A percentile compares a stretch with the other conserved stretches of the same genome.
These are phyloP conservation scores for Entomortierella lignicola DNA, from an alignment of 192 early-diverging fungal species.

Conservation along the genomic window DNA sequence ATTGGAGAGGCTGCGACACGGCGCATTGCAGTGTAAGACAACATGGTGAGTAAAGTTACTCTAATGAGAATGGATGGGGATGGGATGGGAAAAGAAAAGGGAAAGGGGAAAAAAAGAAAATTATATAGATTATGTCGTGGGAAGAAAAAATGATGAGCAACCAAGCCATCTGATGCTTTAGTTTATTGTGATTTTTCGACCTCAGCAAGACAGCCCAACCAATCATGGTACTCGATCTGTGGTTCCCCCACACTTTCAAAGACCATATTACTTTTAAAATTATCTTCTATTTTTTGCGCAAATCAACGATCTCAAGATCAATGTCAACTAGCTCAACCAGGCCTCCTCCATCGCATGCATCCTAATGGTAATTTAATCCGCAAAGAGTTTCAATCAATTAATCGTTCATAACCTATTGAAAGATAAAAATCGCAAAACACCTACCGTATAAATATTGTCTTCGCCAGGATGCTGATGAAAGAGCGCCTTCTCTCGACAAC, in stretches of 20 bases:
- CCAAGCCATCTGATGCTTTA: not conserved
- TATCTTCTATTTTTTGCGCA: slow-evolving; percentile 30
- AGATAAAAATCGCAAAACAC: too few species aligned
- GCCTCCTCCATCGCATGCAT: slow-evolving; percentile 43
- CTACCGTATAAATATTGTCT: slow-evolving; percentile 65
- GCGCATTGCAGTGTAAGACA: slow-evolving; percentile 48
- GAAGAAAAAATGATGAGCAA: not conserved
- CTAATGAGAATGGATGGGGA: not conserved
- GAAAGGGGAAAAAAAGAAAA: not conserved
- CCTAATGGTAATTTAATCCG: slow-evolving; percentile 10
- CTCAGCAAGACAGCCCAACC: slow-evolving; percentile 1
- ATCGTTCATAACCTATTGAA: too few species aligned
- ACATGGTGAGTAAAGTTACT: slow-evolving; percentile 16
- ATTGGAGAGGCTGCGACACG: slow-evolving; percentile 44
- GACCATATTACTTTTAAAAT: not conserved
- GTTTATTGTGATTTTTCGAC: slow-evolving; percentile 3
- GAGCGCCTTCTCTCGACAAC: slow-evolving; percentile 71
- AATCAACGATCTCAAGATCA: slow-evolving; percentile 49
- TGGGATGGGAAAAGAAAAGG: not conserved
- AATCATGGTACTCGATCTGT: not conserved
- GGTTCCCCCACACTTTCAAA: not conserved
- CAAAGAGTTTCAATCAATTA: too few species aligned
- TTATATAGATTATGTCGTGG: not conserved
- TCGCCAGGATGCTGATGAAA: slow-evolving; percentile 89
- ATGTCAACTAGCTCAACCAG: slow-evolving; percentile 46